Conservation (phyloP, 805 yeast genomes). For the Kodamaea restingae region DNA sequence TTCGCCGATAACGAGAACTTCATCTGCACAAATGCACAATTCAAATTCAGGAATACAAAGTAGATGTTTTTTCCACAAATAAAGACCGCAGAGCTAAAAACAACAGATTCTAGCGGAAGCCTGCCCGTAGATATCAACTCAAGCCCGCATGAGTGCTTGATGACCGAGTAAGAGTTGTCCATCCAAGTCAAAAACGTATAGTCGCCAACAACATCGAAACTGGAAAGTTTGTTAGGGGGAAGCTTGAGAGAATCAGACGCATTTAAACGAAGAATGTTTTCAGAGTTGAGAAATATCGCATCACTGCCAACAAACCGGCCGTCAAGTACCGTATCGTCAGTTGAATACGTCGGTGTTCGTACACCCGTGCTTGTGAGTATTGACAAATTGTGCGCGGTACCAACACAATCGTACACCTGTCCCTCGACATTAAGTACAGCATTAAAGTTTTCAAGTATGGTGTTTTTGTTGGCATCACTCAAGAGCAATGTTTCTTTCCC, state of each 20-base stretch:
- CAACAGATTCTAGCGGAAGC: constrained; percentile 1
- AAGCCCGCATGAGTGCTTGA: background rate
- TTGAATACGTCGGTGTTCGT: too few relatives aligned
- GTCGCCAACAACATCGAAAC: background rate
- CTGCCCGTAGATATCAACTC: background rate
- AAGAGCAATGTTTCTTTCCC: background rate
- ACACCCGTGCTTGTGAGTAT: too few relatives aligned
- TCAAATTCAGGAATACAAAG: constrained; percentile 8
- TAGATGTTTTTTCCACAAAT: background rate
- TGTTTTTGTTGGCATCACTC: constrained; percentile 1
- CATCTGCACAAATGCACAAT: constrained; percentile 6
- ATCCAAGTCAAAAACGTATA: constrained; percentile 2
- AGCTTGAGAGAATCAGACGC: background rate
- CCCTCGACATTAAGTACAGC: too few relatives aligned
- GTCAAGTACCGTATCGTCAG: background rate
- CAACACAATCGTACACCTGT: background rate
- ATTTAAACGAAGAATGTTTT: background rate
- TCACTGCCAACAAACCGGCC: background rate
- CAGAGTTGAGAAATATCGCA: background rate
- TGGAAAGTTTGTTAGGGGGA: background rate
- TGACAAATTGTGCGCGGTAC: too few relatives aligned
- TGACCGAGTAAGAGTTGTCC: constrained; percentile 1
- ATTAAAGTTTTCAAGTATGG: too few relatives aligned
- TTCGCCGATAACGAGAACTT: constrained; percentile 1
- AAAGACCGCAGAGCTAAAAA: constrained; percentile 1